Conservation (phyloP, 1,139 yeast species). For the Taiozyma sp. region DNA sequence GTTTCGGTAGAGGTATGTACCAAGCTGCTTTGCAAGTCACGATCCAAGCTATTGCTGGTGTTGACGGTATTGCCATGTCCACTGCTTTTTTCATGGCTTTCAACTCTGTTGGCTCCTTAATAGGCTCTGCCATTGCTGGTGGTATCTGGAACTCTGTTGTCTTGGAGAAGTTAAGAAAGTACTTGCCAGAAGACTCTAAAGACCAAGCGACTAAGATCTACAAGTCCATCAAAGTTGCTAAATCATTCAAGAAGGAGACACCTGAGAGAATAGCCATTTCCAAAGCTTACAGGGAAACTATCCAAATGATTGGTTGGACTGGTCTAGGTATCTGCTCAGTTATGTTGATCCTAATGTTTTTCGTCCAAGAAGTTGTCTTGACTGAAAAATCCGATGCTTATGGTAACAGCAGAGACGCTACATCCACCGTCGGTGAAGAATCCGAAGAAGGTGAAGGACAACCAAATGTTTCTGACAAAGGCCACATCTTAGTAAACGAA, state of each 20-base stretch:
- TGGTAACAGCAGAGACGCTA: constrained; percentile 3
- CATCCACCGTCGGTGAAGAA: neutral
- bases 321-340: constrained; percentile 23
- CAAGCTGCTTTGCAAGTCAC: constrained; percentile 27
- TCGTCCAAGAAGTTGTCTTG: constrained; percentile 20
- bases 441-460: neutral
- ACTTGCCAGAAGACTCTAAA: constrained; percentile 19
- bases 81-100: constrained; percentile 39
- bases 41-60: constrained; percentile 34
- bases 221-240: constrained; percentile 18
- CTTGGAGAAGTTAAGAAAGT: constrained; percentile 10
- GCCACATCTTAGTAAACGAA: neutral
- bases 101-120: constrained; percentile 37
- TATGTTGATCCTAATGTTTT: constrained; percentile 22
- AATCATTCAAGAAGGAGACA: constrained; percentile 20
- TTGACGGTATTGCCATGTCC: constrained; percentile 40
- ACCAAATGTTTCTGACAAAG: neutral
- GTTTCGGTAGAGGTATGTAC: constrained; percentile 29
- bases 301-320: constrained; percentile 23
- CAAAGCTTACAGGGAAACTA: constrained; percentile 24
- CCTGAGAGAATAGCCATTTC: constrained; percentile 24
- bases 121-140: constrained; percentile 31
- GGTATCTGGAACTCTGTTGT: constrained; percentile 22
- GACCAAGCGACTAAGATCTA: constrained; percentile 20
- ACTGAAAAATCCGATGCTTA: constrained; percentile 14